These are phyloP conservation scores for Boletus pseudopeckii DNA, from an alignment of 768 basidiomycete genomes.

Conservation along the genomic window DNA sequence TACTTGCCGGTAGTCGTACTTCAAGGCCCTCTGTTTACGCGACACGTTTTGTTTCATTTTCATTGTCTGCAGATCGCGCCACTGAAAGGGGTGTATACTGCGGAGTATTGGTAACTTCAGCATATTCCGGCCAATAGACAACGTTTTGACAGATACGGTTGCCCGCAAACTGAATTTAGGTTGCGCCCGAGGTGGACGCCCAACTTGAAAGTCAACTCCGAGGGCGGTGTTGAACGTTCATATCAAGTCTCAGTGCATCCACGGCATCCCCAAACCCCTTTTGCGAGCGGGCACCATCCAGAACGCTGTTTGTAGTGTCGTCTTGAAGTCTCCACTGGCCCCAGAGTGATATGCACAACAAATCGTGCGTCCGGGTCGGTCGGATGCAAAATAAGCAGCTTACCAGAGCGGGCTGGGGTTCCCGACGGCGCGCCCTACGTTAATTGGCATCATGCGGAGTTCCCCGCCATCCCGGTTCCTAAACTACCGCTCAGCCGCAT, in stretches of 20 bases:
- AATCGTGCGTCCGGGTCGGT: neutral
- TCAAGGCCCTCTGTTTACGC: too few species aligned
- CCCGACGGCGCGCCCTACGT: neutral
- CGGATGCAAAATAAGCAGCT: neutral
- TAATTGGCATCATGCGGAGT: neutral
- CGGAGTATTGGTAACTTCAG: too few species aligned
- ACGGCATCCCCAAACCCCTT: too few species aligned
- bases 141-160: too few species aligned
- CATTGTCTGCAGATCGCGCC: too few species aligned
- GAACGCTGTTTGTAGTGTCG: neutral
- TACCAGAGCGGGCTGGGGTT: neutral
- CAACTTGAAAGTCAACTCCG: neutral
- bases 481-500: neutral
- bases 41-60: too few species aligned
- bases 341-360: neutral
- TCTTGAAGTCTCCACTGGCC: neutral
- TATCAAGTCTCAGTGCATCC: neutral
- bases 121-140: too few species aligned
- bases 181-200: neutral
- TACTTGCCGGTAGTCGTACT: too few species aligned
- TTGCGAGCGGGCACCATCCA: neutral
- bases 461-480: neutral
- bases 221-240: neutral
- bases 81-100: too few species aligned
- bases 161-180: too few species aligned